Percentiles rank a stretch among this genome's conserved stretches.
These are phyloP conservation scores for Acephala macrosclerotiorum DNA, from an alignment of 2,329 filamentous ascomycete species.

Conservation along the genomic window DNA sequence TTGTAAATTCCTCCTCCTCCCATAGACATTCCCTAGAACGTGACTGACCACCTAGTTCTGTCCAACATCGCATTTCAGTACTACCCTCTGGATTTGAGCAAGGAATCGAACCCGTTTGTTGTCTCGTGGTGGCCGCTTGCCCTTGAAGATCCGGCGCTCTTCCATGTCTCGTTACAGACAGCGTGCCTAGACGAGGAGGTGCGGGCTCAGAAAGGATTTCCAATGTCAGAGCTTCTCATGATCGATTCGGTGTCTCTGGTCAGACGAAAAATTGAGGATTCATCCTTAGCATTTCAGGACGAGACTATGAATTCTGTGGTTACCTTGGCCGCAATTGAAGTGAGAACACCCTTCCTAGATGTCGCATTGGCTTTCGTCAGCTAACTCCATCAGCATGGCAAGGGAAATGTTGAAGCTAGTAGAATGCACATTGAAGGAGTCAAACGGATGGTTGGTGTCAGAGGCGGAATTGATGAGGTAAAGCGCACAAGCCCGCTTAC, in stretches of 20 bases:
- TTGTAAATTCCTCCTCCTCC: slow-evolving; percentile 50
- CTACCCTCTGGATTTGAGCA: slow-evolving; percentile 61
- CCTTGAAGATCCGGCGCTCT: slow-evolving; percentile 61
- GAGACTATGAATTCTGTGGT: slow-evolving; percentile 64
- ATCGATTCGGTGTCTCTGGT: slow-evolving; percentile 61
- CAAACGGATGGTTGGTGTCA: slow-evolving; percentile 33
- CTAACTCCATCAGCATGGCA: slow-evolving; percentile 27
- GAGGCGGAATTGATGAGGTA: slow-evolving; percentile 32
- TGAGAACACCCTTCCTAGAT: slow-evolving; percentile 49
- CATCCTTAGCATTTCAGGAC: slow-evolving; percentile 56
- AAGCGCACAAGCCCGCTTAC: slow-evolving; percentile 34
- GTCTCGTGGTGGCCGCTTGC: slow-evolving; percentile 67
- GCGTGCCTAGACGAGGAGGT: slow-evolving; percentile 63
- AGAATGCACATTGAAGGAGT: slow-evolving; percentile 37
- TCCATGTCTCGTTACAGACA: slow-evolving; percentile 66
- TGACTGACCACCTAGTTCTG: slow-evolving; percentile 52
- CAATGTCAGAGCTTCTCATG: slow-evolving; percentile 62
- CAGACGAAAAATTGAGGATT: slow-evolving; percentile 56
- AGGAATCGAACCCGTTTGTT: slow-evolving; percentile 63
- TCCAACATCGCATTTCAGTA: slow-evolving; percentile 66
- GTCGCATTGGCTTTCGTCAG: not conserved
- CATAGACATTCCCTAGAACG: not conserved
- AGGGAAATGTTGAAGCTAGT: slow-evolving; percentile 31
- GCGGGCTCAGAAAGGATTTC: slow-evolving; percentile 58
- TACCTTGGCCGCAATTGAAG: slow-evolving; percentile 64